A percentile compares a stretch with the other conserved stretches of the same genome.
These are phyloP conservation scores for Aspergillus mulundensis DNA, from an alignment of 495 filamentous ascomycete species.

Conservation along the genomic window DNA sequence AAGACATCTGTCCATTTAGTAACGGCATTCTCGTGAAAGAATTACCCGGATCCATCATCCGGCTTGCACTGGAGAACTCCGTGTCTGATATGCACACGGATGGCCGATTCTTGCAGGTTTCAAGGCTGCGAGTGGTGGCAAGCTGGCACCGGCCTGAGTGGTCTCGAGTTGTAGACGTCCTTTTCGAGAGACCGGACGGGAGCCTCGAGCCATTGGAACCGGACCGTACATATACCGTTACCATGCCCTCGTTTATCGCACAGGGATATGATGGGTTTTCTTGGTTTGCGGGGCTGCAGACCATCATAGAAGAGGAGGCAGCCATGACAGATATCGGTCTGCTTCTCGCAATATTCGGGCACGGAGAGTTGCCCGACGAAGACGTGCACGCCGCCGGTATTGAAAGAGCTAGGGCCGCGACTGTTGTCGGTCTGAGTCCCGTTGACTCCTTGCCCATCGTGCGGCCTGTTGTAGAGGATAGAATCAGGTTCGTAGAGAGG, in stretches of 20 bases:
- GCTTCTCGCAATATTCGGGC: not conserved
- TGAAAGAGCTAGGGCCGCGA: not conserved
- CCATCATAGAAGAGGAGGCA: not conserved
- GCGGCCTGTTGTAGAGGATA: constrained; percentile 4
- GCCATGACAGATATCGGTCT: not conserved
- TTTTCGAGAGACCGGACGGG: not conserved
- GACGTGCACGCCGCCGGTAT: not conserved
- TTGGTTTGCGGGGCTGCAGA: not conserved
- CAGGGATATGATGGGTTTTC: constrained; percentile 1
- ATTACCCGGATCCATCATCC: not conserved
- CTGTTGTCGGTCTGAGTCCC: not conserved
- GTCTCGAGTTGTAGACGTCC: not conserved
- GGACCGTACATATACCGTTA: not conserved
- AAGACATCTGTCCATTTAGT: constrained; percentile 2
- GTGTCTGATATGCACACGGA: constrained; percentile 3
- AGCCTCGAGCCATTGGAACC: not conserved
- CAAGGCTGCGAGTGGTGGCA: not conserved
- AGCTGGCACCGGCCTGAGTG: not conserved
- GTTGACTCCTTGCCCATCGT: not conserved
- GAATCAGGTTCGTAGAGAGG: constrained; percentile 1
- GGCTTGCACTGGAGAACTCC: not conserved
- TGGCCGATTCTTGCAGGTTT: constrained; percentile 1
- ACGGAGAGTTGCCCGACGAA: not conserved
- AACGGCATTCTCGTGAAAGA: not conserved
- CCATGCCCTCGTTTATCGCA: constrained; percentile 1